Evolutionary conservation across 371 early-diverging fungal species (phyloP), one percentile per base, ranked within the genome.

Genomic region (Mucor irregularis): DNA sequence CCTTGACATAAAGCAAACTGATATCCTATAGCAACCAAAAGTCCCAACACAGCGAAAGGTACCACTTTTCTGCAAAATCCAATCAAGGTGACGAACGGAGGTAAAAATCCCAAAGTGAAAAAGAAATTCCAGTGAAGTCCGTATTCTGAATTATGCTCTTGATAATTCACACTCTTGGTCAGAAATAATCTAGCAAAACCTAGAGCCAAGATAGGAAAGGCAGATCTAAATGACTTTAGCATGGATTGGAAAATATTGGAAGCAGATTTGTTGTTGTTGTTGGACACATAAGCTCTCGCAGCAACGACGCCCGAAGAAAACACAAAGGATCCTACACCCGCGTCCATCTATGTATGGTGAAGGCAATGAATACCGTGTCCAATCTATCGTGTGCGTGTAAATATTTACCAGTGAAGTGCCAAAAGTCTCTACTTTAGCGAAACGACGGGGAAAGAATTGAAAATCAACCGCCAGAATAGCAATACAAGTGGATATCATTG

Each of bases 41-140:
- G 48, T 4, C 80, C 85, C 21, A 80, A 61, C 14, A 78, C 26
- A 2, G 79, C 71, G 52, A 89, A 81, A 0, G 78, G 66, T 25
- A 64, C 53, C 29, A 40, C 53, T 50, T 52, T 37, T 25, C 58
- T 72, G 25, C 76, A 63, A n/a, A 54, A 73, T 14, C 76, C 71
- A 45, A 66, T 76, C 16, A 81, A 25, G 22, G 91, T 81, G 28
- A 85, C 82, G 81, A 90, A 81, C 14, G 92, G 73, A 5, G 94
- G 92, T 38, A 98, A 65, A 49, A 91, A 76, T 0, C 91, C 95
- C 11, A 98, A 81, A 0, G 98, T 97, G 53, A 95, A 82, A 67
- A 97, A 98, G 67, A 98, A 98, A 78, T 98, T 98, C 98, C 98
- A 98, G 61, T 98, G 98, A 42, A 94, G 82, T 19, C 98, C 98